Evolutionary conservation across 2,329 filamentous ascomycete species (phyloP).

Genomic region (Epichloe elymi): DNA sequence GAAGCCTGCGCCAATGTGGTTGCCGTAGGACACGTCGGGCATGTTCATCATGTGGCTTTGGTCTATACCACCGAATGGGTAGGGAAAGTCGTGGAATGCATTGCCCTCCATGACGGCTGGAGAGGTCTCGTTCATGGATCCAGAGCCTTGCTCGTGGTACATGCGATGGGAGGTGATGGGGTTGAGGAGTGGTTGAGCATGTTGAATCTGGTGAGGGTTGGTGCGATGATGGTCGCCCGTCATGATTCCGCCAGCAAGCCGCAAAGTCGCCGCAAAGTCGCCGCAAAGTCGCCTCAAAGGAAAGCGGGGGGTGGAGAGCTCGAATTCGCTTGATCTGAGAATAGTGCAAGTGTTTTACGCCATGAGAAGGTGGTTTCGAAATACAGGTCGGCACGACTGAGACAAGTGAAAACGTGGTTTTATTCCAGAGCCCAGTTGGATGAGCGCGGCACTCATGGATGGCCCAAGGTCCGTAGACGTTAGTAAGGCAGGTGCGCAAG

Average conservation of each 20-base stretch:
- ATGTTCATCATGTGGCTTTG: constrained; percentile 14
- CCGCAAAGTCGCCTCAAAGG: not conserved
- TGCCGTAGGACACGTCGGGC: constrained; percentile 20
- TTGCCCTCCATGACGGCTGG: constrained; percentile 28
- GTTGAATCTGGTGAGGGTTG: constrained; percentile 16
- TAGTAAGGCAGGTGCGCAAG: not conserved
- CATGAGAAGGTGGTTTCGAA: not conserved
- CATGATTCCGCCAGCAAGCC: constrained; percentile 13
- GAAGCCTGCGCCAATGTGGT: constrained; percentile 20
- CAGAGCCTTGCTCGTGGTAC: constrained; percentile 11
- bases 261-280: no score
- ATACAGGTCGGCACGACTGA: not conserved
- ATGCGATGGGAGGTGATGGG: constrained; percentile 11
- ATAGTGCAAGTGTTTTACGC: not conserved
- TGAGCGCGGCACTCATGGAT: not conserved
- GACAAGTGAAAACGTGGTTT: no score
- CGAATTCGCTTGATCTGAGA: not conserved
- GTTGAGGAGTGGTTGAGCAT: constrained; percentile 18
- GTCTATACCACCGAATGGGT: constrained; percentile 30
- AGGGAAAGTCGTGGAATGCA: constrained; percentile 40
- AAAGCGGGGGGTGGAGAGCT: not conserved
- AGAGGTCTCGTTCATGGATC: constrained; percentile 11
- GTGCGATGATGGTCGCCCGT: constrained; percentile 16
- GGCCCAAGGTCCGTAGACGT: not conserved
- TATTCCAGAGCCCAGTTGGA: not conserved